Evolutionary conservation across 2,329 filamentous ascomycete species (phyloP).

Genomic region (Colletotrichum sp.): DNA sequence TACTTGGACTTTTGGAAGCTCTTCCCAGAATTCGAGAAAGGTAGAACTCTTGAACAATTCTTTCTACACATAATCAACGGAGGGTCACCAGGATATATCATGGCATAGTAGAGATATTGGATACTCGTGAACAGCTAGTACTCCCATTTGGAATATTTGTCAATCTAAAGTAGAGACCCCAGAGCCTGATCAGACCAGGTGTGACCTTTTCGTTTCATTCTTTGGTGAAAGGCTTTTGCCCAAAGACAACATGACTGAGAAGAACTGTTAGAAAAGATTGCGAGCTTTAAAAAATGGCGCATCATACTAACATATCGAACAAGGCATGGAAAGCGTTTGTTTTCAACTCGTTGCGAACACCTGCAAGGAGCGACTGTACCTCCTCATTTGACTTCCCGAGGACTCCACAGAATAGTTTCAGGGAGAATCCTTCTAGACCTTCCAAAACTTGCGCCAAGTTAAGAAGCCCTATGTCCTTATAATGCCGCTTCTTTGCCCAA

Average conservation of each 20-base stretch:
- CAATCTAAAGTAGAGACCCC: neutral
- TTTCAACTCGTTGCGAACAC: constrained; percentile 32
- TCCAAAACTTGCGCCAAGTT: constrained; percentile 22
- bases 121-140: neutral
- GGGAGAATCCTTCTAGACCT: constrained; percentile 28
- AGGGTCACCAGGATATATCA: neutral
- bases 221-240: neutral
- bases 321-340: constrained; percentile 29
- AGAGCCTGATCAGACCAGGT: neutral
- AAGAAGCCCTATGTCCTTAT: constrained; percentile 34
- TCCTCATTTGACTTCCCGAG: constrained; percentile 31
- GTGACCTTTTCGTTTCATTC: neutral
- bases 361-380: constrained; percentile 29
- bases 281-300: neutral
- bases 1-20: neutral
- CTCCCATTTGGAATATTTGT: neutral
- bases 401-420: constrained; percentile 33
- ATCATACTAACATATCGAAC: constrained; percentile 24
- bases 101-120: neutral
- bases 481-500: constrained; percentile 38
- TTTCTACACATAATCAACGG: neutral
- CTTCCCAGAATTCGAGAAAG: neutral
- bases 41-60: neutral
- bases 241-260: neutral
- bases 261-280: neutral